These are phyloP conservation scores for Schizosaccharomyces lindneri DNA, from an alignment of 805 yeast species.

Conservation along the genomic window DNA sequence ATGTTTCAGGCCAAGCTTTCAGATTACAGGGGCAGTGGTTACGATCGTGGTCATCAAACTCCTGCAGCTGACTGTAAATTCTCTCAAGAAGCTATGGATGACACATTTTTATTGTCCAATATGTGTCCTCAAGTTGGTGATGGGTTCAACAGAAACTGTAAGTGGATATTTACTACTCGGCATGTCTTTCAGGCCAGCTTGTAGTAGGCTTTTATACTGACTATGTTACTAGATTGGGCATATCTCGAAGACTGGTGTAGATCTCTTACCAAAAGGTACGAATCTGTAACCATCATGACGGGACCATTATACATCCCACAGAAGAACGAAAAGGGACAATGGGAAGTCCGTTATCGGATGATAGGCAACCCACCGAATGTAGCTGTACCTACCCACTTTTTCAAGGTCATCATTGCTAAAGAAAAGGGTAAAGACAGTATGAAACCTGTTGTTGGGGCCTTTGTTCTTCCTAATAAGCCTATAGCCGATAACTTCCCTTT, in stretches of 20 bases:
- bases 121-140: constrained; percentile 95
- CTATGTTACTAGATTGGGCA: constrained; percentile 41
- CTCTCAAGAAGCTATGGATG: constrained; percentile 79
- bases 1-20: constrained; percentile 50
- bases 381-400: constrained; percentile 95
- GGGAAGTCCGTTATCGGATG: constrained; percentile 63
- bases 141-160: constrained; percentile 75
- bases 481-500: constrained; percentile 52
- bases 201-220: background rate
- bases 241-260: constrained; percentile 79
- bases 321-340: constrained; percentile 59
- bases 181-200: background rate
- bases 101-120: constrained; percentile 70
- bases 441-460: constrained; percentile 56
- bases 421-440: constrained; percentile 15
- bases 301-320: constrained; percentile 85
- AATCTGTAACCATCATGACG: constrained; percentile 62
- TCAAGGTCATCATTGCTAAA: constrained; percentile 75
- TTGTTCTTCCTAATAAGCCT: constrained; percentile 71
- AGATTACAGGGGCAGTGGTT: constrained; percentile 86
- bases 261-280: constrained; percentile 44
- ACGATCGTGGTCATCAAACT: constrained; percentile 72
- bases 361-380: constrained; percentile 90
- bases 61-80: constrained; percentile 95
- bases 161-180: background rate